Conservation (phyloP, 1,139 yeast genomes). For the Suhomyces bokatorum region DNA sequence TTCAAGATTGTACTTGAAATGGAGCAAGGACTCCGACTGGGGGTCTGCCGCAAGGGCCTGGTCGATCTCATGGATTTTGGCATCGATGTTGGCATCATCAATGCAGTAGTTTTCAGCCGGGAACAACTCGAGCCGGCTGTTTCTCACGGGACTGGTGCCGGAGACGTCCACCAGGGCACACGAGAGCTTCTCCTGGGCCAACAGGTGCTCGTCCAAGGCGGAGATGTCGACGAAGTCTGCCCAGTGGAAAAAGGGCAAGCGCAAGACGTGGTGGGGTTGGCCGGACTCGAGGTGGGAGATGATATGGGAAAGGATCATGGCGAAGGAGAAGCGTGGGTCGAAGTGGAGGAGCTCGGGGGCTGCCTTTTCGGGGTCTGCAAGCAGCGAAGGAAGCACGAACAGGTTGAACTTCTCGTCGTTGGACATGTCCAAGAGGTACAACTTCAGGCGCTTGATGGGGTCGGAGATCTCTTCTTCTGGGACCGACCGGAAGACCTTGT, state of each 20-base stretch:
- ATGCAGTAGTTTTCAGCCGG: constrained; percentile 28
- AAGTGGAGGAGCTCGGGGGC: constrained; percentile 22
- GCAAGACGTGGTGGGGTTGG: constrained; percentile 2
- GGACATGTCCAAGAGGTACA: constrained; percentile 9
- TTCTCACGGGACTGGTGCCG: constrained; percentile 16
- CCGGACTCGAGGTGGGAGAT: constrained; percentile 1
- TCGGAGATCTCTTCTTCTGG: constrained; percentile 9
- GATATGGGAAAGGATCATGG: constrained; percentile 26
- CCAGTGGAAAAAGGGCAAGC: constrained; percentile 38
- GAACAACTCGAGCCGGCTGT: constrained; percentile 21
- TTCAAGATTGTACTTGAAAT: constrained; percentile 10
- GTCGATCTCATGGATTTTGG: neutral
- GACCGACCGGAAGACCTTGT: constrained; percentile 3
- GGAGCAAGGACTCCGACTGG: neutral
- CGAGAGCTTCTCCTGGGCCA: constrained; percentile 17
- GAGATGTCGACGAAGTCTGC: constrained; percentile 37
- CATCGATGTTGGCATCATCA: constrained; percentile 27
- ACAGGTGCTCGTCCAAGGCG: constrained; percentile 21
- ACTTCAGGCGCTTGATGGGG: neutral
- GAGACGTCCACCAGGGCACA: constrained; percentile 29
- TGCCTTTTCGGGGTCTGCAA: constrained; percentile 17
- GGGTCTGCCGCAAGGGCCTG: neutral
- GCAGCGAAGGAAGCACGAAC: constrained; percentile 9
- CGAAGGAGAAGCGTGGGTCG: constrained; percentile 39
- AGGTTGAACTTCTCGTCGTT: constrained; percentile 11